Evolutionary conservation across 257 asterid species (phyloP).

Genomic region (Fraxinus americana): DNA sequence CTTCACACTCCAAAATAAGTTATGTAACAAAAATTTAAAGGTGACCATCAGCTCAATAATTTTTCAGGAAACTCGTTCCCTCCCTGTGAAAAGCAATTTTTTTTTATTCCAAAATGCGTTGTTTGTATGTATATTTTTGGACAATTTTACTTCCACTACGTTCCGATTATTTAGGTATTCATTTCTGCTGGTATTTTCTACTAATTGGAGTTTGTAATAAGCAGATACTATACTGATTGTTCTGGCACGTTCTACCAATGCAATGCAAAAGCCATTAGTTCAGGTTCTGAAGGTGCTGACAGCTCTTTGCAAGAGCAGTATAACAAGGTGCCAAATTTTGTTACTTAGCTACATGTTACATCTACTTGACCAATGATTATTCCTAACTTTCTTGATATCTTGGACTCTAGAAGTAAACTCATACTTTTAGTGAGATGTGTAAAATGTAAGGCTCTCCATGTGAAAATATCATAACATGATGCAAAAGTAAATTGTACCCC

Average conservation of each 20-base stretch:
- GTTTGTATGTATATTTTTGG: background rate
- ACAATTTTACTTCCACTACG: background rate
- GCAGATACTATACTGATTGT: slow-evolving; percentile 90
- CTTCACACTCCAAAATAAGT: background rate
- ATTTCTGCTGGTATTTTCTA: background rate
- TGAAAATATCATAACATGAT: no score
- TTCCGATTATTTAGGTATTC: background rate
- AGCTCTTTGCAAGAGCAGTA: slow-evolving; percentile 97
- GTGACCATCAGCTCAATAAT: background rate
- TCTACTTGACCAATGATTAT: background rate
- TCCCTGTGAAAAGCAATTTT: no score
- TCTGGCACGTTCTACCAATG: slow-evolving; percentile 99
- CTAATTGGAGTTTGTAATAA: background rate
- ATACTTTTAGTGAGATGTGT: no score
- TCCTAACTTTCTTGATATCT: background rate
- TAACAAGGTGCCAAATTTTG: slow-evolving; percentile 51
- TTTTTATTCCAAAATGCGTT: background rate
- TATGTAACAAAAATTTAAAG: background rate
- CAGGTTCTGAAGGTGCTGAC: slow-evolving; percentile 99
- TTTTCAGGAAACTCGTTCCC: no score
- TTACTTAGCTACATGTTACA: background rate
- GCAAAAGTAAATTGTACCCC: no score
- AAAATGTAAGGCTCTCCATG: no score
- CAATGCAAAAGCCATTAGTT: slow-evolving; percentile 93
- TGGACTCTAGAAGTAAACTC: background rate